Conservation (phyloP, 768 basidiomycete genomes). For the Psilocybe azurescens region DNA sequence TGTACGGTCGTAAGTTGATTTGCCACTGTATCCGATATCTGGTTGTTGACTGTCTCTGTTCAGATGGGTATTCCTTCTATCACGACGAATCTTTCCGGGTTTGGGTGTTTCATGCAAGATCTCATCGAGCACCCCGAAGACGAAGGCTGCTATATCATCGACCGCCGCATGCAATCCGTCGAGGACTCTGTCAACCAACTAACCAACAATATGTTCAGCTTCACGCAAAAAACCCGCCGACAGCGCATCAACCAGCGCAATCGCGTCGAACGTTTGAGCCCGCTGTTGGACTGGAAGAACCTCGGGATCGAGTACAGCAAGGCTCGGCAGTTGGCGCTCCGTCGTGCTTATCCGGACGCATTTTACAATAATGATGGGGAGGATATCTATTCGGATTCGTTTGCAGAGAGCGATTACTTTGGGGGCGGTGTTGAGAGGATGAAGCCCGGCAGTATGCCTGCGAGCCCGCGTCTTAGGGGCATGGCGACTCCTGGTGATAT, state of each 20-base stretch:
- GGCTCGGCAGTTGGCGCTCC: constrained; percentile 87
- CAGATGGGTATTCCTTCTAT: constrained; percentile 98
- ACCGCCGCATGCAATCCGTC: constrained; percentile 85
- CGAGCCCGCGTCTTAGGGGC: constrained; percentile 86
- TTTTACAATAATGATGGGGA: constrained; percentile 70
- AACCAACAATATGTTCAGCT: constrained; percentile 73
- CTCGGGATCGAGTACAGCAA: constrained; percentile 97
- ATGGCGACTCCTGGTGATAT: constrained; percentile 93
- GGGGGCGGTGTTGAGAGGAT: constrained; percentile 70
- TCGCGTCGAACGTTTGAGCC: constrained; percentile 92
- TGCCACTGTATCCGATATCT: background rate
- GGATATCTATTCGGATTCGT: constrained; percentile 38
- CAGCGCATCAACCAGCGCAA: constrained; percentile 99
- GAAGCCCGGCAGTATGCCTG: constrained; percentile 79
- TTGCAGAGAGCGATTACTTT: constrained; percentile 50
- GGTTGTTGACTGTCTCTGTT: constrained; percentile 3
- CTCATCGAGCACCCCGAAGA: constrained; percentile 93
- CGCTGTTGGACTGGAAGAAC: constrained; percentile 98
- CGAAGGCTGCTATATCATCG: constrained; percentile 97
- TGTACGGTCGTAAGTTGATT: constrained; percentile 86
- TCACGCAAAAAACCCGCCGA: constrained; percentile 84
- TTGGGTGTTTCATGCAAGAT: constrained; percentile 99
- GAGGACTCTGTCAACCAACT: constrained; percentile 93
- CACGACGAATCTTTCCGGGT: constrained; percentile 97
- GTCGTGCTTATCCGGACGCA: constrained; percentile 94